Conservation (phyloP, 352 stramenopile species). For the Phytopythium ostracodes region DNA sequence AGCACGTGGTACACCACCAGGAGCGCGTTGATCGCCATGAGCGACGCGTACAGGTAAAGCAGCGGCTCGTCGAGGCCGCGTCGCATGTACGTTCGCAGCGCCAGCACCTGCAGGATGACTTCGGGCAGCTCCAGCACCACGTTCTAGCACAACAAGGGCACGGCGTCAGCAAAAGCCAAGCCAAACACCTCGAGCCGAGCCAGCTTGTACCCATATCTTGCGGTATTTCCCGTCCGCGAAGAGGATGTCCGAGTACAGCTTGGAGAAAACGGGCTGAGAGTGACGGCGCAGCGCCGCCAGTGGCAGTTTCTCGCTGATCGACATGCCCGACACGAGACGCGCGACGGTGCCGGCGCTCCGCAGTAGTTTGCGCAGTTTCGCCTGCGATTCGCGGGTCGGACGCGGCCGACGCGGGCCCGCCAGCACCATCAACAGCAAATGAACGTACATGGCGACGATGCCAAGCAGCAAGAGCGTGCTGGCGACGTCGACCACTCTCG, state of each 20-base stretch:
- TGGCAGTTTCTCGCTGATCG: background rate
- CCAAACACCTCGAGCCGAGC: background rate
- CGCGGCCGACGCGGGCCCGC: background rate
- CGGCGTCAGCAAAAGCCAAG: background rate
- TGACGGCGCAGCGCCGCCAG: background rate
- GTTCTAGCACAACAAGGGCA: slow-evolving; percentile 13
- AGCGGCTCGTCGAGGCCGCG: slow-evolving; percentile 19
- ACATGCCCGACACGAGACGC: background rate
- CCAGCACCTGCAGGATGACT: slow-evolving; percentile 22
- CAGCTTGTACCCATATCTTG: slow-evolving; percentile 19
- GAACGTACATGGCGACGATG: background rate
- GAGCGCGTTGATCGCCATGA: slow-evolving; percentile 38
- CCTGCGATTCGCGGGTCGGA: background rate
- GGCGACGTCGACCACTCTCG: slow-evolving; percentile 6
- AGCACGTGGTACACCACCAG: slow-evolving; percentile 28
- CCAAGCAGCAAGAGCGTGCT: background rate
- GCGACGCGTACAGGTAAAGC: slow-evolving; percentile 24
- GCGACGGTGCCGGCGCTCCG: background rate
- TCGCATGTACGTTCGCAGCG: slow-evolving; percentile 19
- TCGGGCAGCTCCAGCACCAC: slow-evolving; percentile 27
- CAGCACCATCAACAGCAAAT: slow-evolving; percentile 1
- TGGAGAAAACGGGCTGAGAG: background rate
- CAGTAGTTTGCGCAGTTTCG: background rate
- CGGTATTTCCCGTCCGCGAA: slow-evolving; percentile 19
- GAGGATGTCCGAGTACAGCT: slow-evolving; percentile 11